These are phyloP conservation scores for Magnusiomyces ingens DNA, from an alignment of 1,139 yeast genomes.

Conservation along the genomic window DNA sequence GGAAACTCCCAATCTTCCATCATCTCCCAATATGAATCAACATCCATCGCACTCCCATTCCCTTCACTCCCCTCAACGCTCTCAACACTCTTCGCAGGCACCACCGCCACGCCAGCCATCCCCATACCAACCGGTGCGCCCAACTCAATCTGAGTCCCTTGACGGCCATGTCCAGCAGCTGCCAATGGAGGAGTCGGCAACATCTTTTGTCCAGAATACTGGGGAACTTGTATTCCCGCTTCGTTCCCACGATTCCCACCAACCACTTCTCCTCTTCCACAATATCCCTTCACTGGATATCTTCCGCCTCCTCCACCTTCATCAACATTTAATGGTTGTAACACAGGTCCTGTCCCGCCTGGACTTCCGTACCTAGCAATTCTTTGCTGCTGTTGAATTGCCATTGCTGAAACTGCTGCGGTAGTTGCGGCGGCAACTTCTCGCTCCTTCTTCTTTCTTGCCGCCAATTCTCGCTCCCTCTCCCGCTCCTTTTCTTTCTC, in stretches of 20 bases:
- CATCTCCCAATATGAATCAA: neutral
- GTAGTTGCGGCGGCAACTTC: neutral
- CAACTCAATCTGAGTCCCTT: too few relatives aligned
- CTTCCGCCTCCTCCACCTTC: neutral
- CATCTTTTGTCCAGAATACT: too few relatives aligned
- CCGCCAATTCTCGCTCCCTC: neutral
- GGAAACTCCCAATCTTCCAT: neutral
- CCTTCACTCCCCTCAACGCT: neutral
- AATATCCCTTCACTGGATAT: neutral
- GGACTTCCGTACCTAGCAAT: neutral
- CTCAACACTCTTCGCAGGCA: neutral
- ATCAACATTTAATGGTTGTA: neutral
- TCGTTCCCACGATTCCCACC: neutral
- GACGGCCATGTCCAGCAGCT: too few relatives aligned
- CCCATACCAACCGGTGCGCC: too few relatives aligned
- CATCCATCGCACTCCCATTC: neutral
- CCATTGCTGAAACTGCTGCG: conserved; percentile 1
- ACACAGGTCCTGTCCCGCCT: neutral
- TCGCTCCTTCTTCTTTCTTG: neutral
- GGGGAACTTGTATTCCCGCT: conserved; percentile 1
- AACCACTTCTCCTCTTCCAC: neutral
- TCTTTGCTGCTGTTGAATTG: neutral
- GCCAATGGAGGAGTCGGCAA: too few relatives aligned
- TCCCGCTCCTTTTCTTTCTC: neutral
- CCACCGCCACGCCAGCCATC: too few relatives aligned